Evolutionary conservation across 306 rosid species (phyloP).

Genomic region (Malus sylvestris): DNA sequence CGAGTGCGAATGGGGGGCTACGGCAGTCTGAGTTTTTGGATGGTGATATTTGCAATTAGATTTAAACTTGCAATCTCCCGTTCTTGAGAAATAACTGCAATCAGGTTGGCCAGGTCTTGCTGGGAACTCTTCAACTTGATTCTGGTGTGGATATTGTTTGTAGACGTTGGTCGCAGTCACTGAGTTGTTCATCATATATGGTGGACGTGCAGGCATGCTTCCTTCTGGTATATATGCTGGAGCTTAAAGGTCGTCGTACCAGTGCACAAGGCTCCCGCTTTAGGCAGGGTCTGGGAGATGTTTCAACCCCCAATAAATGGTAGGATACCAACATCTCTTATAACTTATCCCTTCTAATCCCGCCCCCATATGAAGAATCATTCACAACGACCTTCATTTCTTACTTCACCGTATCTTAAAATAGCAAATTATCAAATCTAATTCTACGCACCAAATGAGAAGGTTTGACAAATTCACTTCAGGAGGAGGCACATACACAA

Average conservation of each 20-base stretch:
- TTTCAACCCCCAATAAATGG: too few species aligned
- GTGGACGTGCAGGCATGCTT: slow-evolving; percentile 50
- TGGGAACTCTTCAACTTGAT: slow-evolving; percentile 55
- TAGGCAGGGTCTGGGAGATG: too few species aligned
- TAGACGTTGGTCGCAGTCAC: slow-evolving; percentile 46
- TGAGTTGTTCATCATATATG: slow-evolving; percentile 51
- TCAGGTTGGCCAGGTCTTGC: slow-evolving; percentile 93
- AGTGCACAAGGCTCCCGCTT: too few species aligned
- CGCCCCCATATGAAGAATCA: too few species aligned
- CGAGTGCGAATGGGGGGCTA: slow-evolving; percentile 43
- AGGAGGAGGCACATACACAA: too few species aligned
- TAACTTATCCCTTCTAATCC: too few species aligned
- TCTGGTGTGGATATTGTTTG: slow-evolving; percentile 42
- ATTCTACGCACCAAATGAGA: too few species aligned
- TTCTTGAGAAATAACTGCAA: slow-evolving; percentile 79
- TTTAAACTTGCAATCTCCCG: slow-evolving; percentile 81
- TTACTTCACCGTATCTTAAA: too few species aligned
- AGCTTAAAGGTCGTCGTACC: slow-evolving; percentile 67
- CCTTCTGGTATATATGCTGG: slow-evolving; percentile 60
- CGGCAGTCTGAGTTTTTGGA: slow-evolving; percentile 57
- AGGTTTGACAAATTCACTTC: too few species aligned
- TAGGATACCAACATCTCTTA: too few species aligned
- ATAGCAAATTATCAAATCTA: too few species aligned
- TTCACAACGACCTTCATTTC: too few species aligned
- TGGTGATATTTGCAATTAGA: slow-evolving; percentile 86